Conservation (phyloP, 768 basidiomycete genomes). For the Lyophyllum shimeji region DNA sequence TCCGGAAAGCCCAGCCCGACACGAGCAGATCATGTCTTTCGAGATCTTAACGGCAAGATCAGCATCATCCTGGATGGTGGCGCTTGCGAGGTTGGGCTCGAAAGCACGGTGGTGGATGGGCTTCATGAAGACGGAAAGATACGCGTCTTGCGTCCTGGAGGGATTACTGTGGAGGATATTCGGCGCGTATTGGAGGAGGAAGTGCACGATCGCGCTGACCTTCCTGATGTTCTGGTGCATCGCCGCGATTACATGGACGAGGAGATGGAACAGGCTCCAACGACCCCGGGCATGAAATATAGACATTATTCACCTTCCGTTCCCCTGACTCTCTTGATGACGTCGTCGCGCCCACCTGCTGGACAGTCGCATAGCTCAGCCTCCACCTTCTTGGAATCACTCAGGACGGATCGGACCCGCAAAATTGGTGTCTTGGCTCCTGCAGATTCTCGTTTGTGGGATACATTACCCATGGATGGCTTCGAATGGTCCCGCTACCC, state of each 20-base stretch:
- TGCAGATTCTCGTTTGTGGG: slow-evolving; percentile 52
- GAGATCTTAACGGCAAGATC: slow-evolving; percentile 76
- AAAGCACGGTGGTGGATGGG: slow-evolving; percentile 95
- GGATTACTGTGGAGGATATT: slow-evolving; percentile 88
- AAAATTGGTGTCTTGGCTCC: slow-evolving; percentile 73
- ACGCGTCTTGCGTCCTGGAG: slow-evolving; percentile 87
- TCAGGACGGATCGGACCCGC: slow-evolving; percentile 30
- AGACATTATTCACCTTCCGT: slow-evolving; percentile 93
- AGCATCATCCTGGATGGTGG: slow-evolving; percentile 91
- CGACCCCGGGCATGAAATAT: slow-evolving; percentile 99
- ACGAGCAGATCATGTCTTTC: slow-evolving; percentile 76
- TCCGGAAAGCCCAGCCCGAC: slow-evolving; percentile 96
- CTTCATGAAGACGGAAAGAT: slow-evolving; percentile 72
- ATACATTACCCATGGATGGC: slow-evolving; percentile 28
- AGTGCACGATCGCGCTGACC: slow-evolving; percentile 23
- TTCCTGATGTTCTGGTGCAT: slow-evolving; percentile 75
- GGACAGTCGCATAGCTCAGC: slow-evolving; percentile 29
- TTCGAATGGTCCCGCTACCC: slow-evolving; percentile 58
- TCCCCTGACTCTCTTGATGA: slow-evolving; percentile 75
- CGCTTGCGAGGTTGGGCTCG: slow-evolving; percentile 83
- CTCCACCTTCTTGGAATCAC: slow-evolving; percentile 40
- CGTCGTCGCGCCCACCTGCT: slow-evolving; percentile 41
- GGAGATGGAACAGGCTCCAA: slow-evolving; percentile 74
- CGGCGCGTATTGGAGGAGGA: slow-evolving; percentile 53
- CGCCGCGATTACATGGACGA: slow-evolving; percentile 74